Conservation (phyloP, 1,284 basidiomycete species). For the Tranzscheliella williamsii region DNA sequence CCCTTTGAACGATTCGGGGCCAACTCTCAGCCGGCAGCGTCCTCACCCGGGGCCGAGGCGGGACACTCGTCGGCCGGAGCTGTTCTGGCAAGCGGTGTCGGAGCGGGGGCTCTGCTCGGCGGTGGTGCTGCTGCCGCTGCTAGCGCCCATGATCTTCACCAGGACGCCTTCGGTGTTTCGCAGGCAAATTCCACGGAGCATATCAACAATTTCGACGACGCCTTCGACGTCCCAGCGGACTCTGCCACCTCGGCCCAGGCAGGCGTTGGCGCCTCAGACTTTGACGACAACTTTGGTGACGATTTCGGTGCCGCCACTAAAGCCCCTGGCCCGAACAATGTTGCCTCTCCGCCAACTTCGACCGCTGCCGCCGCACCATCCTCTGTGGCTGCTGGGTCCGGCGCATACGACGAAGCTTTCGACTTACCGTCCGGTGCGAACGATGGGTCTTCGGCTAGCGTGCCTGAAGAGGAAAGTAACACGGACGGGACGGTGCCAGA, state of each 20-base stretch:
- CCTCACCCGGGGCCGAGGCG: neutral
- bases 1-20: conserved; percentile 78
- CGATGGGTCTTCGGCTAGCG: too few species aligned
- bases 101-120: conserved; percentile 50
- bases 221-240: conserved; percentile 66
- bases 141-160: conserved; percentile 5
- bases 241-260: conserved; percentile 48
- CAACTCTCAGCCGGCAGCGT: conserved; percentile 10
- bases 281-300: conserved; percentile 57
- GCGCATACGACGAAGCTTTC: too few species aligned
- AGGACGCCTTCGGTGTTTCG: conserved; percentile 33
- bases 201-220: conserved; percentile 64
- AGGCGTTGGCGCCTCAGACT: conserved; percentile 10
- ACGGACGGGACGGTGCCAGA: too few species aligned
- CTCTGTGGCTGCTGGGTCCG: too few species aligned
- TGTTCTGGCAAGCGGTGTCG: conserved; percentile 48
- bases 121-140: conserved; percentile 57
- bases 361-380: too few species aligned
- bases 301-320: conserved; percentile 47
- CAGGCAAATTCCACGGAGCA: conserved; percentile 5
- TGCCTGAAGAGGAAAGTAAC: too few species aligned
- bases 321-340: too few species aligned
- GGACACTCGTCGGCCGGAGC: conserved; percentile 25
- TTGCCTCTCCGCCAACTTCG: too few species aligned
- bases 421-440: too few species aligned